Base-by-base conservation (phyloP, 306 rosid genomes). In the Castanea crenata region DNA sequence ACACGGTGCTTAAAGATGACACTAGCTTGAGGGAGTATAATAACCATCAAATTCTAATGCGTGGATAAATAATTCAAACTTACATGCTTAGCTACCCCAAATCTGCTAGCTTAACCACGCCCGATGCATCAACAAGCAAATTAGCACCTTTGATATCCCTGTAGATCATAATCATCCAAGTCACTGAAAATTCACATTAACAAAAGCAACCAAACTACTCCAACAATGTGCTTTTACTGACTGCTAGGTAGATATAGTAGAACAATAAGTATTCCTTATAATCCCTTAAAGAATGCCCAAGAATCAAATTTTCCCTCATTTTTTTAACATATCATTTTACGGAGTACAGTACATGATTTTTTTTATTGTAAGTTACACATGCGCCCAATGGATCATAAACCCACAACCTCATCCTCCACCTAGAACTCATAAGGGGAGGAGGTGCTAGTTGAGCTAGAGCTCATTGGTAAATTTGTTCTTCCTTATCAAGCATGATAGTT, bases 81-180 rank as follows among this genome's bases (percentile, higher is more conserved):
- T 79, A 95, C 99, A 84, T 82, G 88, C 86, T 95, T 95, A 13
- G 99, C 94, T 90, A 95, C 90, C 76, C 99, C 99, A 61, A 95
- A 90, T 95, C 99, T 18, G 99, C 98, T 69, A 95, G 99, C 84
- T 95, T 95, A 76, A 95, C 98, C 10, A 70, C 88, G 41, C 99
- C 99, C 1, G 84, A 88, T 18, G 92, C 83, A 83, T 92, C 92
- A 55, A 95, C 98, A 12, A 95, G 89, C 86, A 95, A 88, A 92
- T 95, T 95, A 79, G 99, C 98, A 81, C 99, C 97, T 88, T 95
- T 95, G 80, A 95, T 95, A 83, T 95, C 99, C 90, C 99, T 95
- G 73, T 55, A 76, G 71, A 83, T 73, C 67, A 81, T 71, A 79
- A 68, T 69, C 46, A 64, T 19, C 46, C 57, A 73, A 55, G 65